Evolutionary conservation across 768 basidiomycete genomes (phyloP).

Genomic region (Guyanaporus albipodus): DNA sequence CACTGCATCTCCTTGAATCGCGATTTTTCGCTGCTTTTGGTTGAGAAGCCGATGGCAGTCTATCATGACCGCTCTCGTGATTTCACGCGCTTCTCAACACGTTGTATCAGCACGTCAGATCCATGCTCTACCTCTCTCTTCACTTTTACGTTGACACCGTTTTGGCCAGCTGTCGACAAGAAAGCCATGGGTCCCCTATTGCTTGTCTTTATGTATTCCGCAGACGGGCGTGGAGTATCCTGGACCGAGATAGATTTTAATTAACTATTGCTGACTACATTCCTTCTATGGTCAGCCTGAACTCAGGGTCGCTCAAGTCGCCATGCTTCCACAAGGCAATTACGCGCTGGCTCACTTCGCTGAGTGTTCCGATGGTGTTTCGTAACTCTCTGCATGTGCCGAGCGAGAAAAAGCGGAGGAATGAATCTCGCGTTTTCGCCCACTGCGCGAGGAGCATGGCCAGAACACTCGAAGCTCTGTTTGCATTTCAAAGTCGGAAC

Average conservation of each 20-base stretch:
- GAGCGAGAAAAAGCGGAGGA: slow-evolving; percentile 28
- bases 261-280: slow-evolving; percentile 26
- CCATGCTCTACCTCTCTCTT: slow-evolving; percentile 28
- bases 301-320: slow-evolving; percentile 29
- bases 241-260: slow-evolving; percentile 34
- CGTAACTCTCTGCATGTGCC: slow-evolving; percentile 32
- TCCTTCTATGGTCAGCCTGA: slow-evolving; percentile 19
- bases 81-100: slow-evolving; percentile 35
- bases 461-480: slow-evolving; percentile 33
- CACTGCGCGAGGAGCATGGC: slow-evolving; percentile 34
- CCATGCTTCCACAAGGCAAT: slow-evolving; percentile 33
- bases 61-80: slow-evolving; percentile 32
- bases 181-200: slow-evolving; percentile 30
- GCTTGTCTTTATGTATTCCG: slow-evolving; percentile 35
- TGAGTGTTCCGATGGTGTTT: slow-evolving; percentile 32
- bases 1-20: slow-evolving; percentile 17
- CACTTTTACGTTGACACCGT: slow-evolving; percentile 31
- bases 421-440: slow-evolving; percentile 35
- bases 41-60: slow-evolving; percentile 29
- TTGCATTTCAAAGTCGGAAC: slow-evolving; percentile 34
- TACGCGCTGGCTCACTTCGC: slow-evolving; percentile 37
- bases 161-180: slow-evolving; percentile 20
- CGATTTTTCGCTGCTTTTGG: slow-evolving; percentile 21
- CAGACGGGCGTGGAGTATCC: slow-evolving; percentile 33
- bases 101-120: slow-evolving; percentile 35